These are phyloP conservation scores for Allantophomopsis cytisporea DNA, from an alignment of 2,329 filamentous ascomycete species.

Conservation along the genomic window DNA sequence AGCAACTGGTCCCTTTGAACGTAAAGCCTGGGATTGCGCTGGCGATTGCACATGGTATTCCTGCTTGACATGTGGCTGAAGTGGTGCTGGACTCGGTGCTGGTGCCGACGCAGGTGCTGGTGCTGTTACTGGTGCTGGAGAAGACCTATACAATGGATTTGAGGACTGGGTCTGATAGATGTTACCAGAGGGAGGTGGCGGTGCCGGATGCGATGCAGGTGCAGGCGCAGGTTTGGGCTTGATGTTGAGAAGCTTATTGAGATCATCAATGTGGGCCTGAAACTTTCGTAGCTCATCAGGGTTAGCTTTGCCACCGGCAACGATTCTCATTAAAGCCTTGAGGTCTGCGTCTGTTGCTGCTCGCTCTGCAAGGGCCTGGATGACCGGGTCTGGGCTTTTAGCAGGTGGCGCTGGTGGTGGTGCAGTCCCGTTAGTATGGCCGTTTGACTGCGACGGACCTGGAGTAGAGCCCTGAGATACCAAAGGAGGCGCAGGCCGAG, in stretches of 20 bases:
- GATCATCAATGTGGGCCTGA: conserved; percentile 68
- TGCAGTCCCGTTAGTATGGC: conserved; percentile 3
- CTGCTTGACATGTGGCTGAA: conserved; percentile 6
- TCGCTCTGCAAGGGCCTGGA: conserved; percentile 63
- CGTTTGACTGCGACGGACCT: conserved; percentile 2
- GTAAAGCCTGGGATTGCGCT: conserved; percentile 35
- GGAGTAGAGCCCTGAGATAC: background rate
- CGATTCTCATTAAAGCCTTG: conserved; percentile 70
- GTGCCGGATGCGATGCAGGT: conserved; percentile 7
- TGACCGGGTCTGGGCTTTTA: conserved; percentile 57
- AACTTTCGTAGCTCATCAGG: conserved; percentile 62
- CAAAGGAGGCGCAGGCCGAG: background rate
- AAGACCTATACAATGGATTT: conserved; percentile 3
- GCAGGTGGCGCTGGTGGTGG: conserved; percentile 10
- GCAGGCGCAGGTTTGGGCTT: conserved; percentile 36
- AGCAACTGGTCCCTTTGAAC: conserved; percentile 44
- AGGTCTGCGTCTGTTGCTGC: conserved; percentile 61
- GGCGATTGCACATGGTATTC: conserved; percentile 6
- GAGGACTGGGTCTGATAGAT: background rate
- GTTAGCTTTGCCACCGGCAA: conserved; percentile 61
- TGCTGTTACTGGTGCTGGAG: conserved; percentile 10
- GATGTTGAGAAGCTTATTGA: conserved; percentile 48
- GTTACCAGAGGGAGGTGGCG: conserved; percentile 6
- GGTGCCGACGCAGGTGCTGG: no score
- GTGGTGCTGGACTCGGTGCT: conserved; percentile 11